These are phyloP conservation scores for Isabelozyma heimii DNA, from an alignment of 805 yeast genomes.

Conservation along the genomic window DNA sequence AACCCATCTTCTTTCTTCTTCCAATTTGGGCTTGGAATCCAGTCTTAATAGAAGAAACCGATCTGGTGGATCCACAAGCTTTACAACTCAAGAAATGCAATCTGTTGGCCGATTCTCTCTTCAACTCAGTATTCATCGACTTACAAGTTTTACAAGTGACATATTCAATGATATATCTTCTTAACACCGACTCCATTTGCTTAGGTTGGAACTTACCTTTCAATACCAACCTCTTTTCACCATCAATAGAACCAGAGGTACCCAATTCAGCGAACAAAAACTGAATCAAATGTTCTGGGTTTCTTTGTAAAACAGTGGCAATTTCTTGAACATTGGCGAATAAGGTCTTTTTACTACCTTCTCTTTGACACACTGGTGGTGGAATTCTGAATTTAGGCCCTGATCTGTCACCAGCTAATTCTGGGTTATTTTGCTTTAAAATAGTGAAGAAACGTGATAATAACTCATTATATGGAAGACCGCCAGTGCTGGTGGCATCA, in stretches of 20 bases:
- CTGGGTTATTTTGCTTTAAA: conserved; percentile 92
- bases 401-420: conserved; percentile 93
- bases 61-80: conserved; percentile 96
- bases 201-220: conserved; percentile 98
- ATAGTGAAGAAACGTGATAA: conserved; percentile 83
- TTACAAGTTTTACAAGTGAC: conserved; percentile 99
- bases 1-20: conserved; percentile 65
- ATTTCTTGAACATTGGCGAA: conserved; percentile 96
- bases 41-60: conserved; percentile 95
- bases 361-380: conserved; percentile 95
- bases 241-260: conserved; percentile 98
- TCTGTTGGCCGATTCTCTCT: conserved; percentile 94
- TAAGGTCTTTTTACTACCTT: conserved; percentile 93
- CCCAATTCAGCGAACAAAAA: conserved; percentile 98
- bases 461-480: conserved; percentile 71
- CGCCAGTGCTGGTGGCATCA: conserved; percentile 41
- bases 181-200: conserved; percentile 92
- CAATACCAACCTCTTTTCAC: conserved; percentile 93
- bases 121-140: conserved; percentile 92
- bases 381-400: conserved; percentile 94
- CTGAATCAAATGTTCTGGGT: conserved; percentile 95
- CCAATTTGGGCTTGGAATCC: conserved; percentile 99
- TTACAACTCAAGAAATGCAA: conserved; percentile 96
- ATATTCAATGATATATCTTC: conserved; percentile 95
- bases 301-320: conserved; percentile 89